Conservation (phyloP, 257 asterid genomes). For the Capsicum baccatum region DNA sequence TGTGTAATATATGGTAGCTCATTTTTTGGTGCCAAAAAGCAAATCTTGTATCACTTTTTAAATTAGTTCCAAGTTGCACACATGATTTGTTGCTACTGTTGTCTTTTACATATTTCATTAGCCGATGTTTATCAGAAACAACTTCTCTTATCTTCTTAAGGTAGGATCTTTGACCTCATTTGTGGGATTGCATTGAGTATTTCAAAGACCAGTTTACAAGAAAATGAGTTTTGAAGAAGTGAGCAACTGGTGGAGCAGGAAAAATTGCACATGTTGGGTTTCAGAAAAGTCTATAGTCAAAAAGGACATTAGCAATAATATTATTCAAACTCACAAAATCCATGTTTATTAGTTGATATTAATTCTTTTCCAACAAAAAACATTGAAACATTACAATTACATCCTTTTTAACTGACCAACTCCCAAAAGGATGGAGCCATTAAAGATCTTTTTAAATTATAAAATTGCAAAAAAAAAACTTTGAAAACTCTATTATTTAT, state of each 20-base stretch:
- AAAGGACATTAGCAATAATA: slow-evolving; percentile 38
- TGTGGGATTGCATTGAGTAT: too few species aligned
- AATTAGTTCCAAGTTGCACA: neutral
- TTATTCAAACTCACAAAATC: slow-evolving; percentile 4
- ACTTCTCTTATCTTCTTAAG: too few species aligned
- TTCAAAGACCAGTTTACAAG: neutral
- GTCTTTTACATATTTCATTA: too few species aligned
- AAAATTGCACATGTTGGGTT: slow-evolving; percentile 38
- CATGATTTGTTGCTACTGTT: too few species aligned
- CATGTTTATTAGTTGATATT: neutral
- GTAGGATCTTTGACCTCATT: too few species aligned
- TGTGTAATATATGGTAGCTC: slow-evolving; percentile 14
- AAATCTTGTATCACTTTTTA: neutral
- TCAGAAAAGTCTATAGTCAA: slow-evolving; percentile 52
- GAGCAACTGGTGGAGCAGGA: slow-evolving; percentile 18
- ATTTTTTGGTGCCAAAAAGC: slow-evolving; percentile 9
- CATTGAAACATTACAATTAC: too few species aligned
- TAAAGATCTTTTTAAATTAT: too few species aligned
- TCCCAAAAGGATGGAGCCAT: too few species aligned
- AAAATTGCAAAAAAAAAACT: too few species aligned
- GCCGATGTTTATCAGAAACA: too few species aligned
- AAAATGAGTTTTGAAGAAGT: neutral
- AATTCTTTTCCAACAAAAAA: neutral
- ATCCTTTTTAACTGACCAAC: too few species aligned
- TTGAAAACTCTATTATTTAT: too few species aligned